Evolutionary conservation across 106 monocot genomes (phyloP), one percentile per base, ranked within the genome.

Genomic region (Alisma plantagoaquatica): DNA sequence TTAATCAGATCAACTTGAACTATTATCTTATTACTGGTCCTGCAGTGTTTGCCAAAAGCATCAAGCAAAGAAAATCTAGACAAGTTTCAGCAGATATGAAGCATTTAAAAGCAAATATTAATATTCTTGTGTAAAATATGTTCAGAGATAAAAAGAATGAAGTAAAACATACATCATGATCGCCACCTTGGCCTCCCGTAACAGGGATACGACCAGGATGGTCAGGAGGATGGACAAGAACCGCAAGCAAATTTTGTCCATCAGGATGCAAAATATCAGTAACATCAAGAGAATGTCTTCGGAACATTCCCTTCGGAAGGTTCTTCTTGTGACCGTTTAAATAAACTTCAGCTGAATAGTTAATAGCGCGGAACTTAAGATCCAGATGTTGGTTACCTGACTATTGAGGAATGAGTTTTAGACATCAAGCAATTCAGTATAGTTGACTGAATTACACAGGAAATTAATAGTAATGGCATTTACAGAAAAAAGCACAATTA

Each of bases 321-420:
- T 71, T 57, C 60, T 77, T 68, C 46, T 76, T 70, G 55, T 98
- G 78, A 27, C 98, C 98, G 68, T 98, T 98, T 43, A 98, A 61
- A 65, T 79, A 98, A 5, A 90, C 70, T 43, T 98, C 84, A 25
- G 85, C 89, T 20, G 89, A 98, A 35, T 98, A 98, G 55, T 98
- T 98, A 55, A 98, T 85, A 65, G 76, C 98, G 69, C 98, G 98
- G 57, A 98, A 98, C 29, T 86, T 85, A 49, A 98, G 81, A 70
- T 51, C 65, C 44, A 79, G 71, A 75, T 90, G 84, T 41, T 90
- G 89, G 72, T 82, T 85, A 29, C 43, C 69, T 62, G 69, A 63
- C 98, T 98, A 62, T 38, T n/a, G n/a, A n/a, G n/a, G n/a, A n/a
- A n/a, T n/a, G n/a, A n/a, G n/a, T n/a, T n/a, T n/a, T n/a, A 33